These are phyloP conservation scores for Carex arenaria DNA, from an alignment of 202 grass and related monocot genomes.

Conservation along the genomic window DNA sequence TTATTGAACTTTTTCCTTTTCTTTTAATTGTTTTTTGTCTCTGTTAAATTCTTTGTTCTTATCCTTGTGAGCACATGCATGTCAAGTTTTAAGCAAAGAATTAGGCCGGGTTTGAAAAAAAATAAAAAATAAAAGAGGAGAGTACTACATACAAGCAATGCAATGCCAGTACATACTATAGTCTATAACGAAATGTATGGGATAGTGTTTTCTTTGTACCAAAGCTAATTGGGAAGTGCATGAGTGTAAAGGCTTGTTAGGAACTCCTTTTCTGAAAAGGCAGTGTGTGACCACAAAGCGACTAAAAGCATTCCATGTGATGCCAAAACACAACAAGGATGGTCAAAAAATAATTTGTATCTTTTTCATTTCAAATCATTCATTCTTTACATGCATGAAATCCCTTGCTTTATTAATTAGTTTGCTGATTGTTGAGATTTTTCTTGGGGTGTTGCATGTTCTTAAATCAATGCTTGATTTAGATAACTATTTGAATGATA, in stretches of 20 bases:
- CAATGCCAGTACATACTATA: not conserved
- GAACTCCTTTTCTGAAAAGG: constrained; percentile 26
- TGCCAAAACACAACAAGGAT: constrained; percentile 26
- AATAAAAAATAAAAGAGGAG: not conserved
- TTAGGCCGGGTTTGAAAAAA: not conserved
- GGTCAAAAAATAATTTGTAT: constrained; percentile 2
- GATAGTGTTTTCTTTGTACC: constrained; percentile 13
- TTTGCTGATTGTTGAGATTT: not conserved
- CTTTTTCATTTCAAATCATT: constrained; percentile 16
- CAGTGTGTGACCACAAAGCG: constrained; percentile 28
- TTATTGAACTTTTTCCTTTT: not conserved
- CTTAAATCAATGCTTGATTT: not conserved
- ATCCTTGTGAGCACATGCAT: not conserved
- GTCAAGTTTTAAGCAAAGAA: not conserved
- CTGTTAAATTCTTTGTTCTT: not conserved
- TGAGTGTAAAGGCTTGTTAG: constrained; percentile 30
- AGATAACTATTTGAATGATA: not conserved
- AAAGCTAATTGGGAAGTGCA: constrained; percentile 15
- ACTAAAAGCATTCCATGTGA: constrained; percentile 27
- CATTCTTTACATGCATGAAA: constrained; percentile 19
- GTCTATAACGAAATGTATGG: not conserved
- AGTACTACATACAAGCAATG: not conserved
- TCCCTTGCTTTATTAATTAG: not conserved
- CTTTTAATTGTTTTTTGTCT: not conserved
- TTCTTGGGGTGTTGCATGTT: not conserved